phyloP scores from a whole-genome alignment of 2,329 filamentous ascomycete species.

The Laburnicola sp. region DNA sequence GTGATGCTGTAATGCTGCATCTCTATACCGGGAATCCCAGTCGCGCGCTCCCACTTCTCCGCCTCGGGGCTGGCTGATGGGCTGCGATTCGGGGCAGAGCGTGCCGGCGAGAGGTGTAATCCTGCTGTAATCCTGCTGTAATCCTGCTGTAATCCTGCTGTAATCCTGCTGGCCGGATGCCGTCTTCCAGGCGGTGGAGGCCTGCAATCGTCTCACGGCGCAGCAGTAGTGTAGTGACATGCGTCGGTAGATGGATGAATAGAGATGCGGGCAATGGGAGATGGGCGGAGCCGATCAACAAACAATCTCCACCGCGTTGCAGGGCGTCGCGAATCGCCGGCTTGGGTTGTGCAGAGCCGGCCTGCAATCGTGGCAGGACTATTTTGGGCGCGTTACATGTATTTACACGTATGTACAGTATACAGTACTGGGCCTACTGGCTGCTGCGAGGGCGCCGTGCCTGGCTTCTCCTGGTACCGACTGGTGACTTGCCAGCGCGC shows the following conservation, averaged over 20 bases:
- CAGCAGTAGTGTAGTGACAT: neutral
- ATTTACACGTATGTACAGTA: conserved; percentile 4
- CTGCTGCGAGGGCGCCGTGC: conserved; percentile 33
- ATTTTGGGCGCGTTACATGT: conserved; percentile 34
- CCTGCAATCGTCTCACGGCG: neutral
- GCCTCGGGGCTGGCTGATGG: conserved; percentile 33
- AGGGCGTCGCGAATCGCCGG: conserved; percentile 40
- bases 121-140: neutral
- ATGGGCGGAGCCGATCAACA: conserved; percentile 31
- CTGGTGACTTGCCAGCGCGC: neutral
- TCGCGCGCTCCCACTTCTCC: conserved; percentile 17
- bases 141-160: too few species aligned
- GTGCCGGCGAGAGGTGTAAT: conserved; percentile 22
- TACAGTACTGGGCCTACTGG: conserved; percentile 11
- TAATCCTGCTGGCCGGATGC: conserved; percentile 8
- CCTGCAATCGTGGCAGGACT: conserved; percentile 32
- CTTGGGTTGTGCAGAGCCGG: conserved; percentile 23
- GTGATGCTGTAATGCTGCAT: neutral
- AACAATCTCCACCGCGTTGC: conserved; percentile 42
- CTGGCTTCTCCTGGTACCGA: conserved; percentile 20
- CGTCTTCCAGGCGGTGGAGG: neutral
- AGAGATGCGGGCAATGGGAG: too few species aligned
- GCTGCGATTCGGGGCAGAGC: conserved; percentile 26
- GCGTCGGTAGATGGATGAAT: too few species aligned
- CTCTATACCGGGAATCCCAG: conserved; percentile 24